phyloP scores from a whole-genome alignment of 192 early-diverging fungal species.

The Jimgerdemannia lactiflua region DNA sequence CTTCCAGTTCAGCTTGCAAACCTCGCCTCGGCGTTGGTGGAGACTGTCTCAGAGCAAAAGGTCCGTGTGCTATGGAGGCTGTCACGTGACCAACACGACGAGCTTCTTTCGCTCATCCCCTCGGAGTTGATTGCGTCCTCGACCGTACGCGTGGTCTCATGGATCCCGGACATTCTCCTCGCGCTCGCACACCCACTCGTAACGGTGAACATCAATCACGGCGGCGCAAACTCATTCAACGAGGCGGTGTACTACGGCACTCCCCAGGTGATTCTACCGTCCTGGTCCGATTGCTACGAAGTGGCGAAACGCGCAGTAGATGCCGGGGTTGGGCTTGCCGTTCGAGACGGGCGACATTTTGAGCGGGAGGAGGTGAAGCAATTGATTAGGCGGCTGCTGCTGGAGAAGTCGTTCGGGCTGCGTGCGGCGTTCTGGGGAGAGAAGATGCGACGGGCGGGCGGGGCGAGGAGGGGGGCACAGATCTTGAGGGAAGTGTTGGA shows the following conservation, averaged over 20 bases:
- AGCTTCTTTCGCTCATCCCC: not conserved
- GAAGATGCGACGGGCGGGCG: not conserved
- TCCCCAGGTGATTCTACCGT: not conserved
- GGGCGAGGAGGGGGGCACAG: not conserved
- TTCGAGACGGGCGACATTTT: not conserved
- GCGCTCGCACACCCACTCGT: not conserved
- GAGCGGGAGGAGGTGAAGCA: not conserved
- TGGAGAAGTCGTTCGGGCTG: not conserved
- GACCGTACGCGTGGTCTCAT: not conserved
- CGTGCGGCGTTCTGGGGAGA: not conserved
- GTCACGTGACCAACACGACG: not conserved
- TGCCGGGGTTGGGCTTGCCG: not conserved
- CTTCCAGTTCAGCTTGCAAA: not conserved
- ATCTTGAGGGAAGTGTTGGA: not conserved
- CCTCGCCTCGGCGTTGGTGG: not conserved
- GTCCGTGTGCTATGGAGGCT: not conserved
- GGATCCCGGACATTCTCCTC: not conserved
- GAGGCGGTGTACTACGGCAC: not conserved
- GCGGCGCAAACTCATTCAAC: not conserved
- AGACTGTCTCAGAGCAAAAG: not conserved
- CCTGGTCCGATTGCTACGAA: not conserved
- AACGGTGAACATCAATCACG: not conserved
- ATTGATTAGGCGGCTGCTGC: not conserved
- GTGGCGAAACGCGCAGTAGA: not conserved
- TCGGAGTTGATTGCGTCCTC: not conserved